These are phyloP conservation scores for Blastocystis sp. DNA, from an alignment of 352 stramenopile species.

Conservation along the genomic window DNA sequence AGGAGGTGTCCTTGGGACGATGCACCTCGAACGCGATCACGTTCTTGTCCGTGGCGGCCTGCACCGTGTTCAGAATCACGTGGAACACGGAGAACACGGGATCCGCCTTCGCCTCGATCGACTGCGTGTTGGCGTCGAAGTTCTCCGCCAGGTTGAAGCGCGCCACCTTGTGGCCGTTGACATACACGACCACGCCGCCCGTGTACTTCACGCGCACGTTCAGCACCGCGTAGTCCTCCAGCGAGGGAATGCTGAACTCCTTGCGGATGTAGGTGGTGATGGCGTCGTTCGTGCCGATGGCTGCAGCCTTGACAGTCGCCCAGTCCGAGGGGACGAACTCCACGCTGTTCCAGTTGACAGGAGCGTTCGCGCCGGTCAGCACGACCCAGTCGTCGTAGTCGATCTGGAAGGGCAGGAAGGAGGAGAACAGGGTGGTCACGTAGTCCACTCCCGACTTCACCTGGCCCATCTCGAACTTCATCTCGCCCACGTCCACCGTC, in stretches of 20 bases:
- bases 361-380: not conserved
- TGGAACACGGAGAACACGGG: slow-evolving; percentile 26
- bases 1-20: not conserved
- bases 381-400: not conserved
- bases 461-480: slow-evolving; percentile 7
- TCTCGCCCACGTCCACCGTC: slow-evolving; percentile 2
- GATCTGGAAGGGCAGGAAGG: slow-evolving; percentile 31
- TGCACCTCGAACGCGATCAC: slow-evolving; percentile 43
- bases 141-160: slow-evolving; percentile 36
- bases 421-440: slow-evolving; percentile 12
- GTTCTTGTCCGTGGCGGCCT: not conserved
- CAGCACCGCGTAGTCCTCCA: slow-evolving; percentile 16
- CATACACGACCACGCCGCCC: slow-evolving; percentile 9
- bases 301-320: not conserved
- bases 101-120: not conserved
- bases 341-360: not conserved
- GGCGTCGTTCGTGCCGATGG: not conserved
- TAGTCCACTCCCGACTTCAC: not conserved
- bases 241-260: not conserved
- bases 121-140: not conserved
- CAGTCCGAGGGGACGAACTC: not conserved
- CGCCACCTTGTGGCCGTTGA: slow-evolving; percentile 31
- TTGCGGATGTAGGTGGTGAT: not conserved
- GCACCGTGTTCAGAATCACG: not conserved
- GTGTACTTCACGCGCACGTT: slow-evolving; percentile 21